Conservation (phyloP, 2,329 filamentous ascomycete species). For the Trichoderma atroviride region DNA sequence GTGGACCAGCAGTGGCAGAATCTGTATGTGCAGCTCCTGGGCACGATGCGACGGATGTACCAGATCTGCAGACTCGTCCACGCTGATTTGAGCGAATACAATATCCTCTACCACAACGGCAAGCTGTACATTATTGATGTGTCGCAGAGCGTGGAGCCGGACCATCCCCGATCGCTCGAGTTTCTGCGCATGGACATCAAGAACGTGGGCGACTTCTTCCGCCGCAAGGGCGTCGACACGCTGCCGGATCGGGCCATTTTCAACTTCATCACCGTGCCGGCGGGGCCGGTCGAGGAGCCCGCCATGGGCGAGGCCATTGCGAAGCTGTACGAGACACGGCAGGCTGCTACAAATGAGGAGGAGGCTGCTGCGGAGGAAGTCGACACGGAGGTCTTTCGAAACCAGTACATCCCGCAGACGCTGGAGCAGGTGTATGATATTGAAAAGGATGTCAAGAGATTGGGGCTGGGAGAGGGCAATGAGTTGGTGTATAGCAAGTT, state of each 20-base stretch:
- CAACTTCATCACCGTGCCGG: conserved; percentile 72
- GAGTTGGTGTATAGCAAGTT: conserved; percentile 85
- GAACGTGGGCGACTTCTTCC: conserved; percentile 93
- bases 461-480: conserved; percentile 71
- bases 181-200: conserved; percentile 99
- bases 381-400: conserved; percentile 89
- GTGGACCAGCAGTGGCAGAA: conserved; percentile 71
- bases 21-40: conserved; percentile 81
- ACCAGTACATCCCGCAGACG: conserved; percentile 95
- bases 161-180: conserved; percentile 88
- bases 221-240: conserved; percentile 78
- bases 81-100: conserved; percentile 97
- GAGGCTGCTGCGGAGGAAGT: conserved; percentile 66
- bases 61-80: conserved; percentile 91
- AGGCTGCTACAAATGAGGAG: conserved; percentile 53
- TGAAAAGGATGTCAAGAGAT: conserved; percentile 81
- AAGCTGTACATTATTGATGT: conserved; percentile 95
- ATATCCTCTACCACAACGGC: conserved; percentile 83
- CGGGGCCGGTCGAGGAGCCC: conserved; percentile 63
- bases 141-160: conserved; percentile 94
- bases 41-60: conserved; percentile 91
- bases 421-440: conserved; percentile 96
- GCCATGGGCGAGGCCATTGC: conserved; percentile 66
- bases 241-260: conserved; percentile 80
- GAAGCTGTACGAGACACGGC: conserved; percentile 63